These are phyloP conservation scores for Cyclostephanos tholiformis DNA, from an alignment of 108 stramenopile species.

Conservation along the genomic window DNA sequence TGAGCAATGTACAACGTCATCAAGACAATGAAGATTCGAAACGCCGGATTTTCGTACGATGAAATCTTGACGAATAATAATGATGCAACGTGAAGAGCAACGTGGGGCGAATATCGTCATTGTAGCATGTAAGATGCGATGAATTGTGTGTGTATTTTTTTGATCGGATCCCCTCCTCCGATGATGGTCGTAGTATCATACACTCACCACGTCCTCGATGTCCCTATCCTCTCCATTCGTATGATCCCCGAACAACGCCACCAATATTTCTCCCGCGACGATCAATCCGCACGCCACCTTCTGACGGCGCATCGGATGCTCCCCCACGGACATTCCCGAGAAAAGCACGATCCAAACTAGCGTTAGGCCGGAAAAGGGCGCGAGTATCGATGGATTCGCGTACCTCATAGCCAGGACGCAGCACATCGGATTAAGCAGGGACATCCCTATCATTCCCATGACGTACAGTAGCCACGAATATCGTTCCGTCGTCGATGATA, in stretches of 20 bases:
- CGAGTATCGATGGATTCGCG: slow-evolving; percentile 82
- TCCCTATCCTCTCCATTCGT: slow-evolving; percentile 64
- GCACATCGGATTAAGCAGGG: slow-evolving; percentile 75
- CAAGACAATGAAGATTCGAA: slow-evolving; percentile 57
- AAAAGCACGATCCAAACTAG: slow-evolving; percentile 85
- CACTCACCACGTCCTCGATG: slow-evolving; percentile 67
- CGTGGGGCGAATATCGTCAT: background rate
- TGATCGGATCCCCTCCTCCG: background rate
- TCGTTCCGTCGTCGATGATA: background rate
- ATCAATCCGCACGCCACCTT: slow-evolving; percentile 70
- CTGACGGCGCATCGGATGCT: slow-evolving; percentile 58
- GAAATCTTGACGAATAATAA: slow-evolving; percentile 18
- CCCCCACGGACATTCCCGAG: slow-evolving; percentile 54
- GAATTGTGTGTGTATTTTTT: background rate
- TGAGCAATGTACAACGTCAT: slow-evolving; percentile 47
- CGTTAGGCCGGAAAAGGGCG: slow-evolving; percentile 86
- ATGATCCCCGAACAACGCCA: slow-evolving; percentile 86
- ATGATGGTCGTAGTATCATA: no score
- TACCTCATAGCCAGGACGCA: slow-evolving; percentile 86
- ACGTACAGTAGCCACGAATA: slow-evolving; percentile 41
- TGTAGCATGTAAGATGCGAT: slow-evolving; percentile 3
- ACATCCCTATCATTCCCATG: slow-evolving; percentile 84
- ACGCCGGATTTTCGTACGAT: slow-evolving; percentile 65
- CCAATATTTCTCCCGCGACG: slow-evolving; percentile 74
- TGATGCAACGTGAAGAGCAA: background rate